Percentiles rank a stretch among this genome's conserved stretches.
phyloP scores from a whole-genome alignment of 202 grass and related monocot genomes.

The Setaria italica region DNA sequence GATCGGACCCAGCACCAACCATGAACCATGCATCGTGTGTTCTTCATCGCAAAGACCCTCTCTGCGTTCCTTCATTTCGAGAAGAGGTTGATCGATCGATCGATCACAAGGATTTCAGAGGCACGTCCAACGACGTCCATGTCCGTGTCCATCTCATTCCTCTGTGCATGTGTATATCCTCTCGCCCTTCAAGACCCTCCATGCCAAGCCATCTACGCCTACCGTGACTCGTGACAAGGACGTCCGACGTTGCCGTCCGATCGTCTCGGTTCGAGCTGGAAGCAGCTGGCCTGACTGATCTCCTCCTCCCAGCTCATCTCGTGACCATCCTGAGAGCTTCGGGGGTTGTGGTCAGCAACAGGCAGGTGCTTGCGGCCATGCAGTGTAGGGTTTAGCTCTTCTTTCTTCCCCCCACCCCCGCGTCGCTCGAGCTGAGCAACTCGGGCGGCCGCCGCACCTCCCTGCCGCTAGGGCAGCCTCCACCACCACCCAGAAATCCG shows the following conservation, averaged over 20 bases:
- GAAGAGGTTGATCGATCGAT: neutral
- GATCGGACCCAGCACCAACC: conserved; percentile 22
- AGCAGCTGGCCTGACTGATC: conserved; percentile 30
- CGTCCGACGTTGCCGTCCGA: neutral
- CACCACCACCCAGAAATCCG: too few relatives aligned
- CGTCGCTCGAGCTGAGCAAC: too few relatives aligned
- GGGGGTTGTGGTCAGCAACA: neutral
- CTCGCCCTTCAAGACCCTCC: neutral
- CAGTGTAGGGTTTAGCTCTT: too few relatives aligned
- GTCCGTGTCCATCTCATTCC: neutral
- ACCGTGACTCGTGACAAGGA: neutral
- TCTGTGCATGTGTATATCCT: neutral
- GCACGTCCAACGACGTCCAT: conserved; percentile 9
- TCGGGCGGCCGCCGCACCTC: too few relatives aligned
- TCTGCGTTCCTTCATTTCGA: neutral
- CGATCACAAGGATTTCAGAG: neutral
- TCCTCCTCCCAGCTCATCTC: neutral
- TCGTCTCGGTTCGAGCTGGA: conserved; percentile 27
- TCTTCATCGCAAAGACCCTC: neutral
- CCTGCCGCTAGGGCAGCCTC: too few relatives aligned
- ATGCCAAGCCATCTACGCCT: neutral
- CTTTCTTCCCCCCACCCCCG: too few relatives aligned
- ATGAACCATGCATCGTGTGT: neutral
- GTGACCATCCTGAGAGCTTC: neutral
- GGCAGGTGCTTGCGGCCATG: neutral